A percentile compares a stretch with the other conserved stretches of the same genome.
Evolutionary conservation across 306 rosid genomes (phyloP).

Genomic region (Cicer arietinum): DNA sequence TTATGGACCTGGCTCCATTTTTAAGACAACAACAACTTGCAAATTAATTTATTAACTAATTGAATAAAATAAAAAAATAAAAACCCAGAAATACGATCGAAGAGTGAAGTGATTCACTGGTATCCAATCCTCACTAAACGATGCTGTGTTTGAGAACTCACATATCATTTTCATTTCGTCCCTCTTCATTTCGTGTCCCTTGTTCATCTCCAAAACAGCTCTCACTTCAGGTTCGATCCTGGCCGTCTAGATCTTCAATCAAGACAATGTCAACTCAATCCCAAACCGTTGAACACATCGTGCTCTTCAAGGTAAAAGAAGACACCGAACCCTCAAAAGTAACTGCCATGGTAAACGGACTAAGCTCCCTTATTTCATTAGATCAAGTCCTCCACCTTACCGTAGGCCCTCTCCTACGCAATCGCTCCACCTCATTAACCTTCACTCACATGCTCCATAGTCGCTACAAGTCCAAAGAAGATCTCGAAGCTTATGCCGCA

Average conservation of each 20-base stretch:
- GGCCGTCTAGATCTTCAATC: slow-evolving; percentile 34
- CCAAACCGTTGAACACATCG: slow-evolving; percentile 70
- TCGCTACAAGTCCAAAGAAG: slow-evolving; percentile 74
- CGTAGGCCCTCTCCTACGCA: slow-evolving; percentile 71
- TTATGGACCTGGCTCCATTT: background rate
- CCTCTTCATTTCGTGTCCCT: slow-evolving; percentile 34
- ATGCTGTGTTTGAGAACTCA: slow-evolving; percentile 48
- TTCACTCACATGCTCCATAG: slow-evolving; percentile 91
- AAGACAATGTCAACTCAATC: slow-evolving; percentile 48
- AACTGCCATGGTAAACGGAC: slow-evolving; percentile 59
- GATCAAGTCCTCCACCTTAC: slow-evolving; percentile 66
- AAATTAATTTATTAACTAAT: background rate
- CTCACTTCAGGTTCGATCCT: background rate
- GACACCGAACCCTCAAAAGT: slow-evolving; percentile 68
- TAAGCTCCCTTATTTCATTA: slow-evolving; percentile 62
- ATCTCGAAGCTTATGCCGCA: slow-evolving; percentile 59
- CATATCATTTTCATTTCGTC: slow-evolving; percentile 9
- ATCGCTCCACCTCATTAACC: slow-evolving; percentile 60
- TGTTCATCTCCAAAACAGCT: slow-evolving; percentile 46
- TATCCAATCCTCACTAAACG: background rate
- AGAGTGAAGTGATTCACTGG: background rate
- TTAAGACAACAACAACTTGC: background rate
- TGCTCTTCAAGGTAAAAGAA: slow-evolving; percentile 85
- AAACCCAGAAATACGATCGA: background rate
- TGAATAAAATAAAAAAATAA: background rate